These are phyloP conservation scores for Rutidosis leptorrhynchoides DNA, from an alignment of 129 eudicot species.

Conservation along the genomic window DNA sequence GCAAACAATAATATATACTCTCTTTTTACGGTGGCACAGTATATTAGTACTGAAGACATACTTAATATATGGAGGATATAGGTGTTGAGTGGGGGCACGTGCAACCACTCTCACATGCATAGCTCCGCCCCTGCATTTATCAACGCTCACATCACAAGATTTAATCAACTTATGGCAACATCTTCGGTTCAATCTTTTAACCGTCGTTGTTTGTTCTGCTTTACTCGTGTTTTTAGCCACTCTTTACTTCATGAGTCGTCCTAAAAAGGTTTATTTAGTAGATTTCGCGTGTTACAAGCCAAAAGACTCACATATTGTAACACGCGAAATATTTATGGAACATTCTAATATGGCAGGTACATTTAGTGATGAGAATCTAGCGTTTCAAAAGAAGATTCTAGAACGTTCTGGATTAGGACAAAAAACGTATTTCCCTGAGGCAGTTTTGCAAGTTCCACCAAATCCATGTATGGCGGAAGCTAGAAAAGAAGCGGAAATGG, in stretches of 20 bases:
- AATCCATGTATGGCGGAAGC: conserved; percentile 75
- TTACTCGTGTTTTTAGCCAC: conserved; percentile 35
- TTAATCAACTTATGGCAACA: conserved; percentile 29
- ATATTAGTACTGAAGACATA: no score
- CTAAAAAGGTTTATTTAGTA: conserved; percentile 34
- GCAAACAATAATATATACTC: no score
- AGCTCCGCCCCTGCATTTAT: no score
- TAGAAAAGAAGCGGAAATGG: conserved; percentile 78
- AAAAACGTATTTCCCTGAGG: conserved; percentile 71
- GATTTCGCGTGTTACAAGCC: conserved; percentile 49
- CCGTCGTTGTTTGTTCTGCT: conserved; percentile 23
- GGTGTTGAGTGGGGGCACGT: no score
- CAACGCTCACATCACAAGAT: conserved; percentile 33
- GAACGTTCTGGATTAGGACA: conserved; percentile 85
- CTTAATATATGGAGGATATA: no score
- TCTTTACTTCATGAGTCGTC: conserved; percentile 45
- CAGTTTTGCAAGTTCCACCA: conserved; percentile 60
- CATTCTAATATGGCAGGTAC: conserved; percentile 9
- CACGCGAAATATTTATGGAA: conserved; percentile 29
- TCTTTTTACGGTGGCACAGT: no score
- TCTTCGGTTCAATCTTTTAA: conserved; percentile 30
- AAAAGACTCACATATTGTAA: conserved; percentile 3
- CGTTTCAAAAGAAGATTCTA: conserved; percentile 53
- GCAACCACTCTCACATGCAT: no score
- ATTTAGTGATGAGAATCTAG: conserved; percentile 29